Evolutionary conservation across 2,329 filamentous ascomycete genomes (phyloP).

Genomic region (Plectosphaerella plurivora): DNA sequence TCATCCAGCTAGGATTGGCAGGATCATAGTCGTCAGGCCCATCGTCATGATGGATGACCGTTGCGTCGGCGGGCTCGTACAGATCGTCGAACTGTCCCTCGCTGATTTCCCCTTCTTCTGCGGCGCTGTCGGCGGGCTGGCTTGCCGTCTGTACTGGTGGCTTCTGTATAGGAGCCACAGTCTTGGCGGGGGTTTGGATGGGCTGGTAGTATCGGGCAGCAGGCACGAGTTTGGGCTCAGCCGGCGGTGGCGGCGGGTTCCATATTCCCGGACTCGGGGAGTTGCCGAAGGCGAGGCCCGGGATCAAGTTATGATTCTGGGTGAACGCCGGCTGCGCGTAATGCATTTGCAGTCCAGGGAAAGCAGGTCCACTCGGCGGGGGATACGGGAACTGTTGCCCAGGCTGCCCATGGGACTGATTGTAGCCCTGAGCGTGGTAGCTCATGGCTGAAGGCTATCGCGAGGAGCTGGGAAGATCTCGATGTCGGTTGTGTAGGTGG

Average conservation of each 20-base stretch:
- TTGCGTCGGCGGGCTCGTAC: slow-evolving; percentile 38
- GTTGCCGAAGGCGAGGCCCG: slow-evolving; percentile 16
- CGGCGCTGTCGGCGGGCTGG: slow-evolving; percentile 11
- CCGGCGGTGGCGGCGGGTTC: not conserved
- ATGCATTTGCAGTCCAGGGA: not conserved
- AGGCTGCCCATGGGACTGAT: not conserved
- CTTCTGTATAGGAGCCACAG: not conserved
- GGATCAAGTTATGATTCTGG: slow-evolving; percentile 16
- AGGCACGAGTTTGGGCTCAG: slow-evolving; percentile 12
- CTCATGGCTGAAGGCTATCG: not conserved
- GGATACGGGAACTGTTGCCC: not conserved
- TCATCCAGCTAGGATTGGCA: slow-evolving; percentile 6
- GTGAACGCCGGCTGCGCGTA: slow-evolving; percentile 9
- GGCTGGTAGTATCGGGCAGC: slow-evolving; percentile 11
- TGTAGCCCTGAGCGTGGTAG: not conserved
- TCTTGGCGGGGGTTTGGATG: not conserved
- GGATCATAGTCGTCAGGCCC: slow-evolving; percentile 9
- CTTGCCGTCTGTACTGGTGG: not conserved
- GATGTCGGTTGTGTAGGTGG: too few species aligned
- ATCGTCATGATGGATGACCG: slow-evolving; percentile 1
- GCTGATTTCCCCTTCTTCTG: slow-evolving; percentile 74
- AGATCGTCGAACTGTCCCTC: slow-evolving; percentile 61
- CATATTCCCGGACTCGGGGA: not conserved
- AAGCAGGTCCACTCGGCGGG: not conserved
- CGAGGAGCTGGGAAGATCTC: too few species aligned